Evolutionary conservation across 129 eudicot species (phyloP).

Genomic region (Dittrichia graveolens): DNA sequence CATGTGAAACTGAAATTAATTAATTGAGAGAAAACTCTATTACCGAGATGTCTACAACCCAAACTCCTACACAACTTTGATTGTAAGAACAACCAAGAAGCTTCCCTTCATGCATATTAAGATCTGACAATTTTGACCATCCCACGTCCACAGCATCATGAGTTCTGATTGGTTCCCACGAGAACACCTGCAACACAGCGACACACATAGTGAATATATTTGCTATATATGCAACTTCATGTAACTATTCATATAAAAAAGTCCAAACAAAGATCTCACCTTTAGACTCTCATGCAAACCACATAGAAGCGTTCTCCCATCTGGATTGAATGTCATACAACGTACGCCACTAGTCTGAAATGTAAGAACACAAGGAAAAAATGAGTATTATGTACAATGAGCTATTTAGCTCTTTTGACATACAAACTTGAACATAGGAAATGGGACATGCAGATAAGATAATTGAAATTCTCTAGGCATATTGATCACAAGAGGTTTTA

Average conservation of each 20-base stretch:
- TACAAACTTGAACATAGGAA: neutral
- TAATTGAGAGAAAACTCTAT: conserved; percentile 8
- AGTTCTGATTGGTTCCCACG: conserved; percentile 96
- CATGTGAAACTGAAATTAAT: conserved; percentile 1
- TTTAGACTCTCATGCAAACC: conserved; percentile 93
- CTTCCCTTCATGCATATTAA: conserved; percentile 95
- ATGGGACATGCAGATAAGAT: neutral
- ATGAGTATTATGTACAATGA: neutral
- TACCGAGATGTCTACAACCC: conserved; percentile 99
- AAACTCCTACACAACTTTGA: conserved; percentile 99
- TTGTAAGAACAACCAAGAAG: conserved; percentile 97
- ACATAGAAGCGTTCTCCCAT: conserved; percentile 91
- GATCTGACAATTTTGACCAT: conserved; percentile 92
- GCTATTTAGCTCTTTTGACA: too few relatives aligned
- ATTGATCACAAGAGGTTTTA: conserved; percentile 25
- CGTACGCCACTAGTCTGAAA: conserved; percentile 92
- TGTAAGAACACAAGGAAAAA: conserved; percentile 23
- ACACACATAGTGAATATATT: conserved; percentile 4
- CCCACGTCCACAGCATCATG: conserved; percentile 98
- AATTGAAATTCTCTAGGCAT: conserved; percentile 6
- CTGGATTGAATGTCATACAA: conserved; percentile 96
- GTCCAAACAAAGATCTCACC: conserved; percentile 39
- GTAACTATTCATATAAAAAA: neutral
- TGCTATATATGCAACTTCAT: conserved; percentile 16
- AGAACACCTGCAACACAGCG: conserved; percentile 54